Evolutionary conservation across 495 filamentous ascomycete genomes (phyloP).

Genomic region (Entonaema liquescens): DNA sequence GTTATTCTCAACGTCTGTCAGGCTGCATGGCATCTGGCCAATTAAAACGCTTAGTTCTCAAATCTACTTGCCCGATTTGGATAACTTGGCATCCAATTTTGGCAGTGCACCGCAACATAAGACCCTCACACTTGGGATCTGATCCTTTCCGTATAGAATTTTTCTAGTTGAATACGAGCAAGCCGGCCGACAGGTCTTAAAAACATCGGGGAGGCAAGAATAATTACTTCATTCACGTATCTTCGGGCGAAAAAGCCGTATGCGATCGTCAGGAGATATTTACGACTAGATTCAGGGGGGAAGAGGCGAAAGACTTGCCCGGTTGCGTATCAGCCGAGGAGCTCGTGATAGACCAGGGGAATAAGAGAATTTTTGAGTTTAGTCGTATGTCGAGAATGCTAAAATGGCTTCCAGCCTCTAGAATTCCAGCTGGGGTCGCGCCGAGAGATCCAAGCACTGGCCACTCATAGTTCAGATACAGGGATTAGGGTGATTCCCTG

Average conservation of each 20-base stretch:
- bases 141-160: background rate
- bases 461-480: slow-evolving; percentile 37
- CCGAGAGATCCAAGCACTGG: slow-evolving; percentile 24
- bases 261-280: slow-evolving; percentile 37
- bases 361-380: slow-evolving; percentile 27
- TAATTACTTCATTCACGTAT: slow-evolving; percentile 3
- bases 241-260: slow-evolving; percentile 4
- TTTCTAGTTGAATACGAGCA: slow-evolving; percentile 1
- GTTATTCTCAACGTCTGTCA: slow-evolving; percentile 6
- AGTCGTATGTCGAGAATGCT: slow-evolving; percentile 12
- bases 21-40: slow-evolving; percentile 11
- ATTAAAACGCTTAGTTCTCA: slow-evolving; percentile 13
- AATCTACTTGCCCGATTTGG: slow-evolving; percentile 31
- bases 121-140: slow-evolving; percentile 17
- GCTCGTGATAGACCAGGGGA: slow-evolving; percentile 23
- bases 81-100: slow-evolving; percentile 23
- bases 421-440: slow-evolving; percentile 27
- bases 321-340: slow-evolving; percentile 15
- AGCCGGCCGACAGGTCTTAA: too few relatives aligned
- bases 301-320: slow-evolving; percentile 16
- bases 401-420: slow-evolving; percentile 26
- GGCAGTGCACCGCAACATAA: background rate
- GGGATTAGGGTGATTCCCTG: slow-evolving; percentile 18
- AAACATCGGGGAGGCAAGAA: background rate
- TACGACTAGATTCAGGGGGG: slow-evolving; percentile 16